A percentile compares a stretch with the other conserved stretches of the same genome.
Evolutionary conservation across 139 green algal species (phyloP).

Genomic region (Trebouxia sp.): DNA sequence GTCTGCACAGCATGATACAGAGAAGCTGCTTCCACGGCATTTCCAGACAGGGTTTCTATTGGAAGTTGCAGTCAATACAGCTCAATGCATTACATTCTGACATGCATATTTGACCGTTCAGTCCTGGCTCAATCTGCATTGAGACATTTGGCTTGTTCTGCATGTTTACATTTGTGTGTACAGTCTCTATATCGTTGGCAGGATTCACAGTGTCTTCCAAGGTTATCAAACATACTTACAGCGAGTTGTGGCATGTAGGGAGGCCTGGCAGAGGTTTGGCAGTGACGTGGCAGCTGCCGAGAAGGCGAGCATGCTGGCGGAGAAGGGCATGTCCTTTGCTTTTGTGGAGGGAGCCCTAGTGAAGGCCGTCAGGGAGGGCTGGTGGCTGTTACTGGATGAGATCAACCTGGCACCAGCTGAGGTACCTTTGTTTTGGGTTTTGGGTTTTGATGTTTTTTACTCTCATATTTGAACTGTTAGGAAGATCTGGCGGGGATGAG

Average conservation of each 20-base stretch:
- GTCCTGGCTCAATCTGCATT: no score
- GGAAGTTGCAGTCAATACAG: not conserved
- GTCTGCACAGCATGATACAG: no score
- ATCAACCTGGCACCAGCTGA: slow-evolving; percentile 90
- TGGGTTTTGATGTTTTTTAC: no score
- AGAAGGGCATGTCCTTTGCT: slow-evolving; percentile 87
- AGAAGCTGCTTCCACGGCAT: no score
- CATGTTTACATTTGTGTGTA: not conserved
- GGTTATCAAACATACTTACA: no score
- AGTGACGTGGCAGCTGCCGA: slow-evolving; percentile 71
- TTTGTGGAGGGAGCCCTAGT: slow-evolving; percentile 95
- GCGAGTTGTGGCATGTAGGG: not conserved
- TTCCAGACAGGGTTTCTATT: no score
- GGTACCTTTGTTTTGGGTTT: slow-evolving; percentile 34
- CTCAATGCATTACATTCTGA: not conserved
- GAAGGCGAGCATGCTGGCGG: slow-evolving; percentile 63
- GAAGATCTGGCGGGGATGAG: slow-evolving; percentile 95
- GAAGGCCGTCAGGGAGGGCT: slow-evolving; percentile 83
- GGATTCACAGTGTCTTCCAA: not conserved
- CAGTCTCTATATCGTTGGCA: not conserved
- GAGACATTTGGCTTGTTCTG: no score
- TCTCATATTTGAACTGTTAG: no score
- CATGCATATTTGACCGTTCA: not conserved
- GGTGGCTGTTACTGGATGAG: slow-evolving; percentile 98
- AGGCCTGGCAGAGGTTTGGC: slow-evolving; percentile 74